These are phyloP conservation scores for Phytophthora litchii DNA, from an alignment of 352 stramenopile genomes.

Conservation along the genomic window DNA sequence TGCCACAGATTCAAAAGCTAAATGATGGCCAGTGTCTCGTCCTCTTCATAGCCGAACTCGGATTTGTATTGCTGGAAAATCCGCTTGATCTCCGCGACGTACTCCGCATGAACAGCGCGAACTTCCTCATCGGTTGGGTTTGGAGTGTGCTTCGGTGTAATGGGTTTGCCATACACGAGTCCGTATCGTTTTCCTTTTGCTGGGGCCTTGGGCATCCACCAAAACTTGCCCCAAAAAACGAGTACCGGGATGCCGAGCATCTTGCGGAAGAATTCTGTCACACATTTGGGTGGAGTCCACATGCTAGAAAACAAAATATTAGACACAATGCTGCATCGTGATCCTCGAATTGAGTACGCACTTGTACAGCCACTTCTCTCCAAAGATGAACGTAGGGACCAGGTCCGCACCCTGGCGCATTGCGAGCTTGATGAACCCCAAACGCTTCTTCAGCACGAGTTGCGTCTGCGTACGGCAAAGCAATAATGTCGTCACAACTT, in stretches of 20 bases:
- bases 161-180: slow-evolving; percentile 46
- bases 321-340: neutral
- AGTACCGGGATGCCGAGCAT: slow-evolving; percentile 36
- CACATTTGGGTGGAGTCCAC: slow-evolving; percentile 35
- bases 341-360: neutral
- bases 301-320: slow-evolving; percentile 17
- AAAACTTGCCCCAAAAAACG: slow-evolving; percentile 48
- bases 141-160: slow-evolving; percentile 19
- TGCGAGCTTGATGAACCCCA: slow-evolving; percentile 50
- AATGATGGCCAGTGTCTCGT: slow-evolving; percentile 37
- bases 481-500: slow-evolving; percentile 11
- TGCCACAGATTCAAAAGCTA: slow-evolving; percentile 5
- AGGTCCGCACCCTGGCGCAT: slow-evolving; percentile 44
- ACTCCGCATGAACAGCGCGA: slow-evolving; percentile 31
- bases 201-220: slow-evolving; percentile 40
- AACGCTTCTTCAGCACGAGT: slow-evolving; percentile 42
- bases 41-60: slow-evolving; percentile 39
- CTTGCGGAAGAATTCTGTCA: slow-evolving; percentile 33
- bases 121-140: slow-evolving; percentile 38
- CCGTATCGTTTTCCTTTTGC: slow-evolving; percentile 37
- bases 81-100: slow-evolving; percentile 31
- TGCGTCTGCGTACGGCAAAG: slow-evolving; percentile 20
- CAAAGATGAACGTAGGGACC: slow-evolving; percentile 48
- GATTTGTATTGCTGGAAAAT: slow-evolving; percentile 44
- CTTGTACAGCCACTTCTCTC: slow-evolving; percentile 58